Conservation (phyloP, 2,329 filamentous ascomycete species). For the Helotiales sp. region DNA sequence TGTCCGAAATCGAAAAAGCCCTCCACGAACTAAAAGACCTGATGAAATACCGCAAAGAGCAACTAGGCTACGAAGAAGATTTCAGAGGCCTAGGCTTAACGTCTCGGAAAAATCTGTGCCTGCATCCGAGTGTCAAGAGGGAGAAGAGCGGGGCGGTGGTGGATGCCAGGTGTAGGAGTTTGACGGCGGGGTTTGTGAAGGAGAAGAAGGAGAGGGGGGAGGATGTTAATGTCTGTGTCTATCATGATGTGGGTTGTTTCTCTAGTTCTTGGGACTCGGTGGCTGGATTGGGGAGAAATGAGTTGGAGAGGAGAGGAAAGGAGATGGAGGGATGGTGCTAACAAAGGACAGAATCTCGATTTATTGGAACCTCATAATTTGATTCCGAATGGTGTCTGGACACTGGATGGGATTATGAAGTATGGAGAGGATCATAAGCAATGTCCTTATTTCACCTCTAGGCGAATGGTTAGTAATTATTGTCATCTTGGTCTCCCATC, state of each 20-base stretch:
- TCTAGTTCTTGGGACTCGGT: too few relatives aligned
- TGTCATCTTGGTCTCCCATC: background rate
- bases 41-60: conserved; percentile 90
- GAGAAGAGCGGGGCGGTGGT: conserved; percentile 95
- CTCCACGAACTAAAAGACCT: conserved; percentile 85
- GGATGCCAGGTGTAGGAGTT: conserved; percentile 90
- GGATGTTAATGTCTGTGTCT: conserved; percentile 90
- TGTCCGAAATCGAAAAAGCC: conserved; percentile 99
- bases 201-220: conserved; percentile 97
- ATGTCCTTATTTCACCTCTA: conserved; percentile 94
- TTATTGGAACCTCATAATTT: conserved; percentile 92
- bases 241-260: conserved; percentile 72
- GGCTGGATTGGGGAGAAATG: too few relatives aligned
- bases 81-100: conserved; percentile 91
- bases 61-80: conserved; percentile 89
- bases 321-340: conserved; percentile 29
- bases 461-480: conserved; percentile 72
- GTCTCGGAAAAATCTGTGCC: conserved; percentile 94
- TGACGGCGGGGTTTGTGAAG: conserved; percentile 95
- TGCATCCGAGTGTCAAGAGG: conserved; percentile 92
- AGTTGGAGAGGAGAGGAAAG: too few relatives aligned
- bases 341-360: conserved; percentile 84
- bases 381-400: conserved; percentile 93
- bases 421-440: conserved; percentile 97
- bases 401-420: conserved; percentile 80